These are phyloP conservation scores for Maudiozyma bulderi DNA, from an alignment of 805 yeast species.

Conservation along the genomic window DNA sequence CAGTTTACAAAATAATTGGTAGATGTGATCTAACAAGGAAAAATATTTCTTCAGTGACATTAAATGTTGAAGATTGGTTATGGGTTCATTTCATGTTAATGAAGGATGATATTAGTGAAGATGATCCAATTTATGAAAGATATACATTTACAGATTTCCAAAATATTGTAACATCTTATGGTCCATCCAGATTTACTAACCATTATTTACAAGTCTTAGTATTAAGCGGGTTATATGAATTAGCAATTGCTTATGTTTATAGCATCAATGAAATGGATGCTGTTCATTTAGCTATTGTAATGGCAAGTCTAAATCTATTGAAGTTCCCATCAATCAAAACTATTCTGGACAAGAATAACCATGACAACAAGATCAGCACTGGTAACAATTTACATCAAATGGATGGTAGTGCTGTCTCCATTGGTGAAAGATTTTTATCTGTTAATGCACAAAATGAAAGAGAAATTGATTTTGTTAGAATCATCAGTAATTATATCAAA, in stretches of 20 bases:
- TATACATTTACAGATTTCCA: conserved; percentile 72
- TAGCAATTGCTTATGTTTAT: conserved; percentile 52
- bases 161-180: conserved; percentile 57
- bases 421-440: conserved; percentile 1
- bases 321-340: conserved; percentile 7
- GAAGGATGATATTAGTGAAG: conserved; percentile 41
- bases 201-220: conserved; percentile 65
- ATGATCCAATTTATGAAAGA: conserved; percentile 53
- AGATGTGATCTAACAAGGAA: conserved; percentile 68
- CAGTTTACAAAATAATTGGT: conserved; percentile 87
- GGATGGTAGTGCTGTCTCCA: not conserved
- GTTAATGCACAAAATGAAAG: conserved; percentile 28
- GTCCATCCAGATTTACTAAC: conserved; percentile 62
- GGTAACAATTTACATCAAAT: conserved; percentile 12
- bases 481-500: conserved; percentile 72
- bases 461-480: conserved; percentile 41
- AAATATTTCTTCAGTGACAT: conserved; percentile 57
- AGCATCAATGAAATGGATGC: conserved; percentile 69
- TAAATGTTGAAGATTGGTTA: conserved; percentile 89
- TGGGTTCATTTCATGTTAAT: conserved; percentile 85
- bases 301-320: conserved; percentile 63
- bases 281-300: conserved; percentile 78
- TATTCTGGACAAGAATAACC: conserved; percentile 4
- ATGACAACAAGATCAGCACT: not conserved
- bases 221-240: conserved; percentile 71